Evolutionary conservation across 1,139 yeast genomes (phyloP).

Genomic region (Blastobotrys arbuscula): DNA sequence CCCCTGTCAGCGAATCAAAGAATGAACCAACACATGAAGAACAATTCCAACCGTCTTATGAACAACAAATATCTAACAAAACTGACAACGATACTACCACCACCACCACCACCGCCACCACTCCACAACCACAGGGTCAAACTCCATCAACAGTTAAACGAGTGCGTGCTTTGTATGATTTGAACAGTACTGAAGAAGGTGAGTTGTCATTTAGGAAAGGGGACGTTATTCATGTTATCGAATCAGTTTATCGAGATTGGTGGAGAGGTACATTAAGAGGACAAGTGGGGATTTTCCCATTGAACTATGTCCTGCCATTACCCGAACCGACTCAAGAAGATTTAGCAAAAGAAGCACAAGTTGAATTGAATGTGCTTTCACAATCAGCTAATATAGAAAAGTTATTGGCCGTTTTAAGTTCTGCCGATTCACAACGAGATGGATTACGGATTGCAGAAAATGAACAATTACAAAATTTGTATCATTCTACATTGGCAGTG

Average conservation of each 20-base stretch:
- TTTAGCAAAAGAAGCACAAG: constrained; percentile 38
- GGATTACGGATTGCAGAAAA: constrained; percentile 35
- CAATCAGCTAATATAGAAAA: constrained; percentile 57
- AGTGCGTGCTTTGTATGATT: constrained; percentile 82
- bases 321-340: constrained; percentile 60
- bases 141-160: constrained; percentile 47
- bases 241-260: constrained; percentile 90
- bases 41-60: constrained; percentile 11
- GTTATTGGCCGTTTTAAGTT: constrained; percentile 54
- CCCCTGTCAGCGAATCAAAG: constrained; percentile 4
- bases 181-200: constrained; percentile 52
- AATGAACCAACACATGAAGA: constrained; percentile 4
- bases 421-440: constrained; percentile 33
- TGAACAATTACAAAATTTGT: constrained; percentile 49
- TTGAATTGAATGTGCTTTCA: constrained; percentile 43
- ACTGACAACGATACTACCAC: constrained; percentile 16
- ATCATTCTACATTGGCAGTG: constrained; percentile 63
- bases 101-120: constrained; percentile 15
- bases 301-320: constrained; percentile 82
- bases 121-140: constrained; percentile 18
- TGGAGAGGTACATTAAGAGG: constrained; percentile 88
- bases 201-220: constrained; percentile 40
- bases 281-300: constrained; percentile 82
- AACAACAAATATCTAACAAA: constrained; percentile 5
- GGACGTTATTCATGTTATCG: constrained; percentile 66